Conservation (phyloP, 306 rosid genomes). For the Rosa lucieae region DNA sequence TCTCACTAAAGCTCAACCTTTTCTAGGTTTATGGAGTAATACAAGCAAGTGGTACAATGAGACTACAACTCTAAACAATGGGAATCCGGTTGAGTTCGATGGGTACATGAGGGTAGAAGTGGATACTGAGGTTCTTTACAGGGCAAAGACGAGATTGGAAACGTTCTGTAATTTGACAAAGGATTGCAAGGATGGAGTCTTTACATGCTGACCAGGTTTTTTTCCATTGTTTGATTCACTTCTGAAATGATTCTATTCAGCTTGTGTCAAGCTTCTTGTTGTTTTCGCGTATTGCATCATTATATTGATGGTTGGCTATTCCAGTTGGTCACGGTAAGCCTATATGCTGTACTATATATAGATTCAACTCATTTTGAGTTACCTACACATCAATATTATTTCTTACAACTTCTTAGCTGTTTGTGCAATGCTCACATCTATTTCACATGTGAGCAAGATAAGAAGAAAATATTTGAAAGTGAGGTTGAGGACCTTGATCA, state of each 20-base stretch:
- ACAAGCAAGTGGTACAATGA: conserved; percentile 94
- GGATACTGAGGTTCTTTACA: conserved; percentile 91
- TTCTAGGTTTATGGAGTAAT: too few relatives aligned
- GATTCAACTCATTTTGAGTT: conserved; percentile 23
- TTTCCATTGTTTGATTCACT: conserved; percentile 25
- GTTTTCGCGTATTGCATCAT: conserved; percentile 44
- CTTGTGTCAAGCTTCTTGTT: conserved; percentile 37
- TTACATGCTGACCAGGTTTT: conserved; percentile 77
- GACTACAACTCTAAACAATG: conserved; percentile 54
- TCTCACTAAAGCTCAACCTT: too few relatives aligned
- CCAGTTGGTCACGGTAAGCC: conserved; percentile 27
- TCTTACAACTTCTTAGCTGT: conserved; percentile 4
- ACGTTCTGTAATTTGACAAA: conserved; percentile 85
- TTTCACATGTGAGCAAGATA: background rate
- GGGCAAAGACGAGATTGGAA: conserved; percentile 83
- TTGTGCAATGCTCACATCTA: conserved; percentile 15
- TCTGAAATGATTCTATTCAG: conserved; percentile 39
- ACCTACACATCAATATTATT: conserved; percentile 14
- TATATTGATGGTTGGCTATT: conserved; percentile 39
- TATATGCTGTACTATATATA: conserved; percentile 36
- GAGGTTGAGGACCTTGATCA: too few relatives aligned
- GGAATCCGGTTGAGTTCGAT: too few relatives aligned
- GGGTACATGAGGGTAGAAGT: too few relatives aligned
- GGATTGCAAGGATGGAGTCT: conserved; percentile 96
- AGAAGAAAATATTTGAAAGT: background rate